These are phyloP conservation scores for Macrolepiota fuliginosa DNA, from an alignment of 768 basidiomycete species.

Conservation along the genomic window DNA sequence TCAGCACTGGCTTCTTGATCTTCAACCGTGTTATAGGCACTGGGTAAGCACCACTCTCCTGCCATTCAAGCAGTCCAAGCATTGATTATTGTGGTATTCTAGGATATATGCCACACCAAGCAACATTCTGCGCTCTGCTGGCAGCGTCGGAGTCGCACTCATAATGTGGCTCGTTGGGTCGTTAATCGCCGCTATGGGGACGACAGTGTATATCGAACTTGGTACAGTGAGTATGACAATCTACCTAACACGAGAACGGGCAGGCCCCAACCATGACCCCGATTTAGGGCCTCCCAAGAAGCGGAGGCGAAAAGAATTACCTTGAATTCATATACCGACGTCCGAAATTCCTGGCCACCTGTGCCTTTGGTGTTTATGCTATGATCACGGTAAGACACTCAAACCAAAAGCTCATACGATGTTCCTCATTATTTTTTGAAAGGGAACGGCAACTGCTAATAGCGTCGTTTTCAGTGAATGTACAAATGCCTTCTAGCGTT, in stretches of 20 bases:
- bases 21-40: slow-evolving; percentile 78
- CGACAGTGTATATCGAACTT: slow-evolving; percentile 71
- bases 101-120: slow-evolving; percentile 75
- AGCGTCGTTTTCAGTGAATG: slow-evolving; percentile 75
- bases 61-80: background rate
- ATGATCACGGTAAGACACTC: slow-evolving; percentile 47
- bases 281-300: slow-evolving; percentile 60
- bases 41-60: slow-evolving; percentile 39
- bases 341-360: slow-evolving; percentile 61
- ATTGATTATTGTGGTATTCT: background rate
- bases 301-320: slow-evolving; percentile 77
- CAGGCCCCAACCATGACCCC: background rate
- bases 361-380: slow-evolving; percentile 55
- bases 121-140: slow-evolving; percentile 61
- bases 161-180: slow-evolving; percentile 73
- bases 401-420: background rate
- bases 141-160: slow-evolving; percentile 68
- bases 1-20: slow-evolving; percentile 62
- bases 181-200: slow-evolving; percentile 60
- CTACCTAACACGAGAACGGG: background rate
- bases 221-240: slow-evolving; percentile 52
- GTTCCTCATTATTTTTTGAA: background rate
- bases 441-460: slow-evolving; percentile 61
- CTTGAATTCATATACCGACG: slow-evolving; percentile 66
- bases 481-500: slow-evolving; percentile 22